phyloP scores from a whole-genome alignment of 257 asterid genomes.

The Lycium barbarum region DNA sequence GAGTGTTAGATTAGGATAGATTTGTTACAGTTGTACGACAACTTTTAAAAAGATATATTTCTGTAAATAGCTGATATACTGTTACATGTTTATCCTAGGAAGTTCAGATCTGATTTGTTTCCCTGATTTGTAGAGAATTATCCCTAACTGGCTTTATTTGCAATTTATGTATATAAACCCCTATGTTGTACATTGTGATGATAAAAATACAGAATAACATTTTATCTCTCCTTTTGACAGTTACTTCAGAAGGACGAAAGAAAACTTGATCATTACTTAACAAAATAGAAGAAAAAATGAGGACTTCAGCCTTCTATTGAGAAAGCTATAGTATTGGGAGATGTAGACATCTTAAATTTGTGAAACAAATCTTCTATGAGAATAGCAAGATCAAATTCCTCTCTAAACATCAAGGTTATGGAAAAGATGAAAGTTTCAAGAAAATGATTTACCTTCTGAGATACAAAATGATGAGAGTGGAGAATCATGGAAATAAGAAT shows the following conservation, averaged over 20 bases:
- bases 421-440: background rate
- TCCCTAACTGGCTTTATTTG: background rate
- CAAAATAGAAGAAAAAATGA: background rate
- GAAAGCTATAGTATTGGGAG: background rate
- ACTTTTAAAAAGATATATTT: background rate
- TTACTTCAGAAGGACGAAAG: background rate
- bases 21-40: background rate
- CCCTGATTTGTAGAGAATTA: background rate
- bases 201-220: background rate
- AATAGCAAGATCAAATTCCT: constrained; percentile 4
- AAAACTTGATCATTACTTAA: background rate
- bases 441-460: background rate
- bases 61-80: background rate
- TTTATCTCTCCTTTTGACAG: background rate
- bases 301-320: background rate
- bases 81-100: background rate
- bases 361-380: background rate
- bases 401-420: background rate
- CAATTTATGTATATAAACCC: background rate
- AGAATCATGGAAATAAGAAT: background rate
- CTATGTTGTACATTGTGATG: background rate
- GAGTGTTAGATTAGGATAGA: background rate
- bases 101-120: background rate
- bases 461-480: background rate
- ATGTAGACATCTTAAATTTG: constrained; percentile 18